Percentiles rank a stretch among this genome's conserved stretches.
Evolutionary conservation across 352 stramenopile species (phyloP).

Genomic region (Pythium vanterpoolii): DNA sequence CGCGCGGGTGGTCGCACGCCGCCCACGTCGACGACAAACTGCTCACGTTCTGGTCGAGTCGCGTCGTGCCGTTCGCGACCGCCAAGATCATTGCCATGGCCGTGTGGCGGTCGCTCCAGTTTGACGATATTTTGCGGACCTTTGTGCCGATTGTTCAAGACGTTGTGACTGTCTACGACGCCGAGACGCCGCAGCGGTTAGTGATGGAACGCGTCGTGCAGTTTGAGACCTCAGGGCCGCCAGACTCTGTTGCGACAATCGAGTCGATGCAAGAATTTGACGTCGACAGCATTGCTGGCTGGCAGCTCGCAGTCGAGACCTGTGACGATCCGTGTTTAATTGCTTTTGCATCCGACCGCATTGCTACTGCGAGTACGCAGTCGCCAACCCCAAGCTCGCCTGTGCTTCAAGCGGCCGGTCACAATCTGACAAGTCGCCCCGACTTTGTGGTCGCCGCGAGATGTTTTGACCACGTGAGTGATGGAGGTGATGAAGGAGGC

Average conservation of each 20-base stretch:
- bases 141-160: slow-evolving; percentile 58
- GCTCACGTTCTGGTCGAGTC: slow-evolving; percentile 45
- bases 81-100: slow-evolving; percentile 34
- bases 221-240: slow-evolving; percentile 16
- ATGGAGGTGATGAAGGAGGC: too few relatives aligned
- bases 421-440: not conserved
- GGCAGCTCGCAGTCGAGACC: slow-evolving; percentile 51
- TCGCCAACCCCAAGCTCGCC: slow-evolving; percentile 7
- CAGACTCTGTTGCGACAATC: slow-evolving; percentile 39
- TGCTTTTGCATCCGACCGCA: slow-evolving; percentile 32
- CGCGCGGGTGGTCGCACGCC: slow-evolving; percentile 44
- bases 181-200: slow-evolving; percentile 25
- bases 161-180: slow-evolving; percentile 32
- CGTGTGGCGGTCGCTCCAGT: slow-evolving; percentile 49
- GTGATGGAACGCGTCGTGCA: slow-evolving; percentile 33
- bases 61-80: slow-evolving; percentile 19
- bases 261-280: slow-evolving; percentile 28
- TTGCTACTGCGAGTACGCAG: slow-evolving; percentile 12
- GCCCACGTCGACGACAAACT: slow-evolving; percentile 35
- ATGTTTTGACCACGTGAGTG: slow-evolving; percentile 11
- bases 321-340: slow-evolving; percentile 54
- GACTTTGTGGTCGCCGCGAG: slow-evolving; percentile 15
- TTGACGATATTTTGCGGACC: slow-evolving; percentile 59
- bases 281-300: slow-evolving; percentile 20
- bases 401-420: not conserved